phyloP scores from a whole-genome alignment of 2,329 filamentous ascomycete genomes.

The Capronia americana region DNA sequence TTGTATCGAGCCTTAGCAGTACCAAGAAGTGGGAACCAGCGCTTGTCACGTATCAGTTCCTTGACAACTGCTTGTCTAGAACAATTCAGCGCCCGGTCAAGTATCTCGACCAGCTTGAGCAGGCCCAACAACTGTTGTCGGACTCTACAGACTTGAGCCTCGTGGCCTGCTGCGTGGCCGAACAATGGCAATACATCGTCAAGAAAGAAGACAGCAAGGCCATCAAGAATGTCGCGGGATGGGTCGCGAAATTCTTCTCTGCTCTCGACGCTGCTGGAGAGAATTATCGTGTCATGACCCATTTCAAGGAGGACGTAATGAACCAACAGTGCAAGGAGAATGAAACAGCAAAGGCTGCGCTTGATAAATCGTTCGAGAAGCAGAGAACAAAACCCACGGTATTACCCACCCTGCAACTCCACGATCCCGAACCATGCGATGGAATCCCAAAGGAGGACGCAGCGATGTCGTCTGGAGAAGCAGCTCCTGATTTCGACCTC shows the following conservation, averaged over 20 bases:
- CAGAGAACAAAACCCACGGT: conserved; percentile 28
- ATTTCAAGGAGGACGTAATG: conserved; percentile 54
- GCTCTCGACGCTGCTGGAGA: conserved; percentile 62
- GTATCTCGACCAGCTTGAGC: conserved; percentile 65
- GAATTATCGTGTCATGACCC: conserved; percentile 54
- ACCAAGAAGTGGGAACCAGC: conserved; percentile 44
- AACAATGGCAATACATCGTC: conserved; percentile 76
- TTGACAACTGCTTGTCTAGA: conserved; percentile 82
- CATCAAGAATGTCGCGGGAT: conserved; percentile 59
- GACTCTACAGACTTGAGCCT: conserved; percentile 51
- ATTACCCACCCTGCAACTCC: conserved; percentile 3
- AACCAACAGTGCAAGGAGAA: conserved; percentile 46
- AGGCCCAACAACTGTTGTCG: conserved; percentile 44
- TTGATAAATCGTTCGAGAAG: conserved; percentile 50
- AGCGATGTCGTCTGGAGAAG: background rate
- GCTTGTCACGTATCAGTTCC: conserved; percentile 67
- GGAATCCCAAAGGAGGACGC: background rate
- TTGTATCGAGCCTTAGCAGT: conserved; percentile 48
- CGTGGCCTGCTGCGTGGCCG: conserved; percentile 71
- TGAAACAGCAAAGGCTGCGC: conserved; percentile 45
- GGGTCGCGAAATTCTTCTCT: conserved; percentile 65
- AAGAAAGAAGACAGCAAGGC: conserved; percentile 57
- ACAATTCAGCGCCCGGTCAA: conserved; percentile 81
- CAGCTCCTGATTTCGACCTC: conserved; percentile 50
- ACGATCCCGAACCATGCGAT: conserved; percentile 12